phyloP scores from a whole-genome alignment of 208 protist species.

The Tritrichomonas musculus region DNA sequence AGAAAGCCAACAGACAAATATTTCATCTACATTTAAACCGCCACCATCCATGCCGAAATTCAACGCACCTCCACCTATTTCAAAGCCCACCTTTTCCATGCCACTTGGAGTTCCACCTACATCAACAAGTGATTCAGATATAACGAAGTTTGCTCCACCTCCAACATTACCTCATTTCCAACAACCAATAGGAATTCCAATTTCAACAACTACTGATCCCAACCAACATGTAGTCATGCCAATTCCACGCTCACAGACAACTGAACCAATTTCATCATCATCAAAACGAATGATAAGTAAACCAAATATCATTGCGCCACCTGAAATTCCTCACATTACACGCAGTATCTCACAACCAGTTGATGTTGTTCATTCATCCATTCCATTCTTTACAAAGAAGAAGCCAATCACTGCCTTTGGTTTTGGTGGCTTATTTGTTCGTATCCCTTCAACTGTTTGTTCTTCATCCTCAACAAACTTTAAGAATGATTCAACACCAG shows the following conservation, averaged over 20 bases:
- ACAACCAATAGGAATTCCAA: neutral
- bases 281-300: neutral
- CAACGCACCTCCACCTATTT: neutral
- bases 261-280: neutral
- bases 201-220: neutral
- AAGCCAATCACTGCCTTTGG: neutral
- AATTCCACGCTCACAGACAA: neutral
- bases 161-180: neutral
- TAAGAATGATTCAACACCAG: too few relatives aligned
- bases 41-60: neutral
- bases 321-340: neutral
- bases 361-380: neutral
- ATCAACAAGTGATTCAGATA: neutral
- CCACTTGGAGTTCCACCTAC: neutral
- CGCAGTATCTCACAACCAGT: neutral
- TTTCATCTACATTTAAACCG: neutral
- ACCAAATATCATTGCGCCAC: neutral
- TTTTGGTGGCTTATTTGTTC: neutral
- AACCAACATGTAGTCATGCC: neutral
- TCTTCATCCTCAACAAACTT: too few relatives aligned
- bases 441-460: neutral
- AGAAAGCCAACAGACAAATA: too few relatives aligned
- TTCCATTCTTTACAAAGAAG: neutral
- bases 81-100: neutral
- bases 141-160: neutral